Conservation (phyloP, 257 asterid genomes). For the Solanum paucissectum region DNA sequence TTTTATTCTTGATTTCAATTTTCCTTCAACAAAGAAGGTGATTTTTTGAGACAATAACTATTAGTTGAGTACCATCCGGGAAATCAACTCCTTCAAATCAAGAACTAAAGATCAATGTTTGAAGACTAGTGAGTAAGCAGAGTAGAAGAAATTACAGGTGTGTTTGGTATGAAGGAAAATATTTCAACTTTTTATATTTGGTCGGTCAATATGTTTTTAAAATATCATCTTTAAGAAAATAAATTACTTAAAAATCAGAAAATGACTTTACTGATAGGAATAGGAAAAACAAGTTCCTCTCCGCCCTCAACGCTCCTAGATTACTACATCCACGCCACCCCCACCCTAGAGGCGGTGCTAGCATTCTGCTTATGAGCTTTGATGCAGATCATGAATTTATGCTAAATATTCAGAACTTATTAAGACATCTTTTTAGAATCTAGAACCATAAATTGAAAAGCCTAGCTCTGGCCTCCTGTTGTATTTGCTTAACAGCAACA, state of each 20-base stretch:
- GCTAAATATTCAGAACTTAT: not conserved
- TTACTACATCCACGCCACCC: not conserved
- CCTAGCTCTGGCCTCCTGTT: not conserved
- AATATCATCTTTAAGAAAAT: not conserved
- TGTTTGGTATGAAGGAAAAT: not conserved
- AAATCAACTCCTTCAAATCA: not conserved
- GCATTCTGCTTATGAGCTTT: not conserved
- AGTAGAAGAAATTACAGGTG: not conserved
- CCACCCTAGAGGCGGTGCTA: not conserved
- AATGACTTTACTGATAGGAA: not conserved
- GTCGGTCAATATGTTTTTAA: not conserved
- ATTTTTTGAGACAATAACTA: no score
- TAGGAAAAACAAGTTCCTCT: not conserved
- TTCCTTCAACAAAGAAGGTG: accelerated
- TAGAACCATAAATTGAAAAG: not conserved
- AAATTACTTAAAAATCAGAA: not conserved
- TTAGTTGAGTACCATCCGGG: not conserved
- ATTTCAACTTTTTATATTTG: not conserved
- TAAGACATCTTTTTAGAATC: not conserved
- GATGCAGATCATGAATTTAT: not conserved
- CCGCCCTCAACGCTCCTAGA: not conserved
- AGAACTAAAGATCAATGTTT: not conserved
- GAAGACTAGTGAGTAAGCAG: not conserved
- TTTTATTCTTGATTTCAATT: not conserved
- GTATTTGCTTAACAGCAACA: not conserved